phyloP scores from a whole-genome alignment of 305 asterid species.

The Petunia hybrid region DNA sequence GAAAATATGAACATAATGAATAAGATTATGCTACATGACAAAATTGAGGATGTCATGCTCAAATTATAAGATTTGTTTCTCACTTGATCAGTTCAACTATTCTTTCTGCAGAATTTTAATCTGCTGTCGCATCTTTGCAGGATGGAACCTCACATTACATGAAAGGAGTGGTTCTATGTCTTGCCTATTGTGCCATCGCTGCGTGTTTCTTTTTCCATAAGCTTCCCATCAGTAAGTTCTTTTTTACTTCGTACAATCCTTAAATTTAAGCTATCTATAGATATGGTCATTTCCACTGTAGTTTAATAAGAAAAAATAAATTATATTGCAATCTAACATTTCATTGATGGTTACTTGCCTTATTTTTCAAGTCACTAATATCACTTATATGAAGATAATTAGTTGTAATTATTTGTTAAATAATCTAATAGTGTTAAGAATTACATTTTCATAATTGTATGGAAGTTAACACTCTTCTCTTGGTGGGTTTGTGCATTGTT shows the following conservation, averaged over 20 bases:
- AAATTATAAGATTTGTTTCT: slow-evolving; percentile 3
- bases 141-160: slow-evolving; percentile 55
- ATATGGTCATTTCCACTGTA: too few species aligned
- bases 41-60: slow-evolving; percentile 7
- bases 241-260: neutral
- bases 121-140: slow-evolving; percentile 19
- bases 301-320: neutral
- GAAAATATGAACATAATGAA: slow-evolving; percentile 3
- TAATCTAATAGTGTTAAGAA: neutral
- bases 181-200: slow-evolving; percentile 45
- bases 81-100: neutral
- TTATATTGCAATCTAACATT: neutral
- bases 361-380: neutral
- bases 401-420: neutral
- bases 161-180: slow-evolving; percentile 52
- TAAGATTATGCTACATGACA: neutral
- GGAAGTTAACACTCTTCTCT: neutral
- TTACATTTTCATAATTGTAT: neutral
- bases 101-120: too few species aligned
- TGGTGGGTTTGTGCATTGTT: neutral
- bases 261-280: too few species aligned
- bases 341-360: neutral
- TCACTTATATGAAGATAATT: neutral
- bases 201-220: slow-evolving; percentile 53
- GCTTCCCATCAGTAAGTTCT: slow-evolving; percentile 36